Conservation (phyloP, 805 yeast species). For the Cyberlindnera mrakii region DNA sequence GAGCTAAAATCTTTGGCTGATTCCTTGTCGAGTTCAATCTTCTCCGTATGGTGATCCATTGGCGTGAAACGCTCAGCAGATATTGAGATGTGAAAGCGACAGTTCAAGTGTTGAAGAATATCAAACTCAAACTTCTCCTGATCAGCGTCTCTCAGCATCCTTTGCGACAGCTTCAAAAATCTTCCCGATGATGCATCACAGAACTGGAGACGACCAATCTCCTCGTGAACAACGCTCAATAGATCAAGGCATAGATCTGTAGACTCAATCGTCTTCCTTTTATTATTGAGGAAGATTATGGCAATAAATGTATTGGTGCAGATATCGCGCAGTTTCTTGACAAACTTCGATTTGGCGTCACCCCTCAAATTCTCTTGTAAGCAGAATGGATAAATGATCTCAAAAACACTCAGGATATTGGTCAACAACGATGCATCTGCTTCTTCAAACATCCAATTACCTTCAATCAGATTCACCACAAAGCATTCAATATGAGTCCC, state of each 20-base stretch:
- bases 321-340: slow-evolving; percentile 31
- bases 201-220: slow-evolving; percentile 60
- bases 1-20: slow-evolving; percentile 36
- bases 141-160: slow-evolving; percentile 39
- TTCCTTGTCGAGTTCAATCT: slow-evolving; percentile 31
- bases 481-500: slow-evolving; percentile 43
- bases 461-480: slow-evolving; percentile 21
- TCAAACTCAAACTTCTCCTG: slow-evolving; percentile 53
- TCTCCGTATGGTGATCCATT: slow-evolving; percentile 53
- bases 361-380: slow-evolving; percentile 24
- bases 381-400: slow-evolving; percentile 32
- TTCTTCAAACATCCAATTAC: slow-evolving; percentile 29
- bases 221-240: slow-evolving; percentile 60
- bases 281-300: slow-evolving; percentile 31
- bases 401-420: slow-evolving; percentile 28
- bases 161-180: slow-evolving; percentile 56
- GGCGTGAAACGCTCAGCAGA: slow-evolving; percentile 57
- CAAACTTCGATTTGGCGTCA: slow-evolving; percentile 5
- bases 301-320: slow-evolving; percentile 33
- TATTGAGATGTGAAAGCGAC: slow-evolving; percentile 67
- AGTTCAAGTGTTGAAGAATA: slow-evolving; percentile 68
- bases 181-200: slow-evolving; percentile 63
- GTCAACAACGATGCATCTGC: slow-evolving; percentile 9
- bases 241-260: slow-evolving; percentile 33
- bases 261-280: not conserved